Percentiles rank a stretch among this genome's conserved stretches.
These are phyloP conservation scores for Penicillium sp. DNA, from an alignment of 2,329 filamentous ascomycete species.

Conservation along the genomic window DNA sequence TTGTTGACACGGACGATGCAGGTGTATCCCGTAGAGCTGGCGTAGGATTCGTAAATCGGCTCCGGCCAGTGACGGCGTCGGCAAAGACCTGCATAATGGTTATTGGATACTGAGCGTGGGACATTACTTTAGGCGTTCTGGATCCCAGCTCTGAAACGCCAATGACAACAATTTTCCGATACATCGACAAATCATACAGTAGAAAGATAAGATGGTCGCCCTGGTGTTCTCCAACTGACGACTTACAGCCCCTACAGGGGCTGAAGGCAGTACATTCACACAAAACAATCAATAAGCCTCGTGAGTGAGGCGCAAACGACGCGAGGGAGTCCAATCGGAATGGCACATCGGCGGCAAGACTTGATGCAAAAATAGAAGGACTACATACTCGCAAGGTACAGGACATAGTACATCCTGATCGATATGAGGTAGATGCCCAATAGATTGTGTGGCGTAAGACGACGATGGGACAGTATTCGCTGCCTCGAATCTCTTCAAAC, in stretches of 20 bases:
- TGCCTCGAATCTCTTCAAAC: constrained; percentile 26
- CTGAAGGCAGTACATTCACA: background rate
- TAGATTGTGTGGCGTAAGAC: constrained; percentile 24
- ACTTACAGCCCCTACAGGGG: constrained; percentile 6
- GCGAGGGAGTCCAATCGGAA: constrained; percentile 2
- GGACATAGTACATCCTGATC: constrained; percentile 55
- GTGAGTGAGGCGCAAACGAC: constrained; percentile 3
- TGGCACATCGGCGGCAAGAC: background rate
- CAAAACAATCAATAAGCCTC: background rate
- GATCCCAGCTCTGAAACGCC: constrained; percentile 1
- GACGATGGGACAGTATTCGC: constrained; percentile 32
- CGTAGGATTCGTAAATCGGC: constrained; percentile 84
- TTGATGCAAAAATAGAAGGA: constrained; percentile 26
- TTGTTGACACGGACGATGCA: constrained; percentile 96
- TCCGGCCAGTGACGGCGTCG: constrained; percentile 92
- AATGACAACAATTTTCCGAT: constrained; percentile 18
- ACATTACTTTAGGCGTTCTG: constrained; percentile 8
- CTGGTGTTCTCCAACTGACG: background rate
- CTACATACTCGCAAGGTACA: constrained; percentile 75
- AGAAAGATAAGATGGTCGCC: constrained; percentile 15
- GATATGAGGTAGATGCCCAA: constrained; percentile 25
- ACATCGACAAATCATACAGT: constrained; percentile 16
- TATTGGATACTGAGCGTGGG: constrained; percentile 38
- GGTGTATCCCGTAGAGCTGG: constrained; percentile 74
- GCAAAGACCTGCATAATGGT: constrained; percentile 74